Percentiles rank a stretch among this genome's conserved stretches.
Conservation (phyloP, 2,329 filamentous ascomycete species). For the Drechslerella stenobrocha region DNA sequence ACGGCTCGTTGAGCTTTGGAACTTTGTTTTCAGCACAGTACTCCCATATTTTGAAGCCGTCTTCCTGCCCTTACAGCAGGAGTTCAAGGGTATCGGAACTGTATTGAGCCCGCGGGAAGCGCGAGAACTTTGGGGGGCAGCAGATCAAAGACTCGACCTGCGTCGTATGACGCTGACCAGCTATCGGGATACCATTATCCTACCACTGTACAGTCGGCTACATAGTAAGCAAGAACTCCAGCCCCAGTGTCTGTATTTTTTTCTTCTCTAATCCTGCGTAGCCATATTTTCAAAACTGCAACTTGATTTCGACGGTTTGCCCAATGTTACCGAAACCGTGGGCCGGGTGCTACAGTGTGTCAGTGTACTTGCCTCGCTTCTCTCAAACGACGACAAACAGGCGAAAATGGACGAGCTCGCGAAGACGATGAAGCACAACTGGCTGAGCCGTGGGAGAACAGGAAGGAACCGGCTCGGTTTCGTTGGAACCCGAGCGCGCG, state of each 20-base stretch:
- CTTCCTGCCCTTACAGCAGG: conserved; percentile 87
- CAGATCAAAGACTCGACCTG: conserved; percentile 70
- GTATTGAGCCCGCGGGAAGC: conserved; percentile 78
- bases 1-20: conserved; percentile 88
- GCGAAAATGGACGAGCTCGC: conserved; percentile 80
- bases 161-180: conserved; percentile 83
- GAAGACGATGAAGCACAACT: conserved; percentile 90
- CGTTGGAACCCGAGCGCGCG: conserved; percentile 65
- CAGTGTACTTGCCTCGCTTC: conserved; percentile 80
- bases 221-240: conserved; percentile 59
- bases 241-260: too few species aligned
- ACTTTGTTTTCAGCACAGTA: conserved; percentile 85
- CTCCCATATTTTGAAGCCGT: conserved; percentile 94
- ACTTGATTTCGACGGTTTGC: conserved; percentile 64
- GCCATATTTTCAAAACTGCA: conserved; percentile 66
- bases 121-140: conserved; percentile 76
- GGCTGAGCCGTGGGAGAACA: conserved; percentile 86
- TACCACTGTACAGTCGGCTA: conserved; percentile 84
- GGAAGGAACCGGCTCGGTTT: conserved; percentile 87
- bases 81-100: conserved; percentile 81
- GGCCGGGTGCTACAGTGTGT: conserved; percentile 96
- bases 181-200: conserved; percentile 84
- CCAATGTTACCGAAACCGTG: conserved; percentile 86
- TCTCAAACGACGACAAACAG: conserved; percentile 71
- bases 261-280: conserved; percentile 54